A percentile compares a stretch with the other conserved stretches of the same genome.
phyloP scores from a whole-genome alignment of 1,139 yeast species.

The Blastobotrys persicus region DNA sequence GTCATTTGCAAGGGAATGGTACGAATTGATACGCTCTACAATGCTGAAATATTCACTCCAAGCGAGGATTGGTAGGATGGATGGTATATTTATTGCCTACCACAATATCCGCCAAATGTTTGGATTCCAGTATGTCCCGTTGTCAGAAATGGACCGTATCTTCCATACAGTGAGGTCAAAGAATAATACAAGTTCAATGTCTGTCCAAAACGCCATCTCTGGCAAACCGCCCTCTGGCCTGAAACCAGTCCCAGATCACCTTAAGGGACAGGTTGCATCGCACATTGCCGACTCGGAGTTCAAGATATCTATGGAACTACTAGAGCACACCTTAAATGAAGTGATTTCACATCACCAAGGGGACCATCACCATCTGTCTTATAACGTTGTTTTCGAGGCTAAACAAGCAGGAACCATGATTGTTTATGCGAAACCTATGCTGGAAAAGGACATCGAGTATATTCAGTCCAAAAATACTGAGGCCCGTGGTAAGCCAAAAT shows the following conservation, averaged over 20 bases:
- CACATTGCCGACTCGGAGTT: conserved; percentile 72
- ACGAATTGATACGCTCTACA: conserved; percentile 72
- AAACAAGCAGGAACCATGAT: conserved; percentile 27
- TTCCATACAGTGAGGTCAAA: conserved; percentile 50
- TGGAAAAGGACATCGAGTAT: conserved; percentile 26
- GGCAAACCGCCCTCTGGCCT: conserved; percentile 1
- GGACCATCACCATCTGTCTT: conserved; percentile 20
- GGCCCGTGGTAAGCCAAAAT: conserved; percentile 1
- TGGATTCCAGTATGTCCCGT: conserved; percentile 87
- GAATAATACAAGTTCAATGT: neutral
- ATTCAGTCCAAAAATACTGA: conserved; percentile 25
- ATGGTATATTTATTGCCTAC: conserved; percentile 89
- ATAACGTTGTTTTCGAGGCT: conserved; percentile 32
- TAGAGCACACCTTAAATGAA: conserved; percentile 52
- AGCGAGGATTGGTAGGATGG: conserved; percentile 95
- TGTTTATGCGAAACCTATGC: conserved; percentile 37
- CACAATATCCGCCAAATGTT: conserved; percentile 79
- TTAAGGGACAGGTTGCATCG: conserved; percentile 39
- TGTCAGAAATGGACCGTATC: conserved; percentile 64
- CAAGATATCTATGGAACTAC: conserved; percentile 56
- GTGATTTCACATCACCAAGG: conserved; percentile 35
- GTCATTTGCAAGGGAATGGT: conserved; percentile 75
- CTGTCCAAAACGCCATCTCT: neutral
- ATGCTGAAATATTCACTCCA: conserved; percentile 83
- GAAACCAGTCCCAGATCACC: conserved; percentile 11